These are phyloP conservation scores for Saprolegnia diclina DNA, from an alignment of 352 stramenopile species.

Conservation along the genomic window DNA sequence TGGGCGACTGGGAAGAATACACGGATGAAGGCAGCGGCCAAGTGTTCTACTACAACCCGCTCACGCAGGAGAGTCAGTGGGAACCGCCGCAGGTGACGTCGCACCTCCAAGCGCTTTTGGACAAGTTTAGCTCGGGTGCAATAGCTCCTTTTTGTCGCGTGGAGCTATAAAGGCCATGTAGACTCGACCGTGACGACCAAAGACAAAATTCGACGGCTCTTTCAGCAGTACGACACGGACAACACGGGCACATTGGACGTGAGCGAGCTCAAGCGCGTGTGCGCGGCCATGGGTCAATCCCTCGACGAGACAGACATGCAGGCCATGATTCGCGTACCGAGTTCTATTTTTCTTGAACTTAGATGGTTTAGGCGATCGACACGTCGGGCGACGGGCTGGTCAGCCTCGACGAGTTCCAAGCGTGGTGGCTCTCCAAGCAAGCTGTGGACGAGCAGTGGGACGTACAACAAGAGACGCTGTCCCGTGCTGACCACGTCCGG, in stretches of 20 bases:
- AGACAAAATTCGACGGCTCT: conserved; percentile 58
- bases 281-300: conserved; percentile 33
- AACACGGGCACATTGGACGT: conserved; percentile 48
- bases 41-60: conserved; percentile 62
- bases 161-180: not conserved
- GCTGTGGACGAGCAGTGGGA: conserved; percentile 42
- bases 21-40: conserved; percentile 36
- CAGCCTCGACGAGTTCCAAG: conserved; percentile 60
- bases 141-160: not conserved
- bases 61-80: conserved; percentile 53
- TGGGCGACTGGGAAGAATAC: conserved; percentile 54
- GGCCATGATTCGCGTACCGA: conserved; percentile 41
- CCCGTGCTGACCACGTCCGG: conserved; percentile 15
- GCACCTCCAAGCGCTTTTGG: conserved; percentile 48
- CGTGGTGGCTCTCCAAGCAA: conserved; percentile 72
- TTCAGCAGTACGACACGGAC: conserved; percentile 62
- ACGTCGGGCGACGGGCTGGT: conserved; percentile 58
- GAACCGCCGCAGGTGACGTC: conserved; percentile 50
- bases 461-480: conserved; percentile 34
- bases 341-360: not conserved
- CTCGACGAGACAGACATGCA: conserved; percentile 39
- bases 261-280: conserved; percentile 47
- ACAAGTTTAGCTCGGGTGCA: conserved; percentile 31
- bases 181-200: conserved; percentile 32
- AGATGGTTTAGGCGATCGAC: conserved; percentile 35